A percentile compares a stretch with the other conserved stretches of the same genome.
Evolutionary conservation across 1,139 yeast species (phyloP).

Genomic region (Saccharomyces hybrid): DNA sequence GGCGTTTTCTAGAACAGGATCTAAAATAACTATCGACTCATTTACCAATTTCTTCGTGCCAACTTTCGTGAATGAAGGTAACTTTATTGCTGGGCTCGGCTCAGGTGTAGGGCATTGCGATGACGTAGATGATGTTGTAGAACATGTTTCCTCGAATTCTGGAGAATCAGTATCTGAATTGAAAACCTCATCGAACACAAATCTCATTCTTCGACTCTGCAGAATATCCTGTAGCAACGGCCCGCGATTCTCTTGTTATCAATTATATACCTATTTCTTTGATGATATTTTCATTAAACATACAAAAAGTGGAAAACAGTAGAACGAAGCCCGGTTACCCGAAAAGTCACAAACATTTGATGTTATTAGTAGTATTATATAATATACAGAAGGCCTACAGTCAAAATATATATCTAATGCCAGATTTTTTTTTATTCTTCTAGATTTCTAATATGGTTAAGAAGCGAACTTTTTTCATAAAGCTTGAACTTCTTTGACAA

Average conservation of each 20-base stretch:
- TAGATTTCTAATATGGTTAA: background rate
- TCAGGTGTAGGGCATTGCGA: constrained; percentile 7
- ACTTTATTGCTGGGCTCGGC: constrained; percentile 2
- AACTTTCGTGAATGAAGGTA: background rate
- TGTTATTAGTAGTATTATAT: background rate
- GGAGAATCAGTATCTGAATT: constrained; percentile 8
- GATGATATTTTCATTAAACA: background rate
- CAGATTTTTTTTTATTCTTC: background rate
- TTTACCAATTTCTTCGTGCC: background rate
- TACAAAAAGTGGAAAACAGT: background rate
- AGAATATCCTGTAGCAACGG: background rate
- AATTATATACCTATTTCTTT: background rate
- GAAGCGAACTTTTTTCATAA: constrained; percentile 15
- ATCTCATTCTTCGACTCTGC: constrained; percentile 10
- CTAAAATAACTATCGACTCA: background rate
- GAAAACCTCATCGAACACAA: constrained; percentile 14
- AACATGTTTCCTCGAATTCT: constrained; percentile 3
- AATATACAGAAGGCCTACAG: constrained; percentile 1
- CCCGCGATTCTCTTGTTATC: background rate
- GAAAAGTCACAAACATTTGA: background rate
- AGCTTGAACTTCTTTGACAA: constrained; percentile 72
- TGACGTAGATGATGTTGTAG: constrained; percentile 4
- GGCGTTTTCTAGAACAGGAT: background rate
- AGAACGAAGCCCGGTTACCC: background rate
- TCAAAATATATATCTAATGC: background rate